Conservation (phyloP, 139 green algal genomes). For the Micractinium sp. region DNA sequence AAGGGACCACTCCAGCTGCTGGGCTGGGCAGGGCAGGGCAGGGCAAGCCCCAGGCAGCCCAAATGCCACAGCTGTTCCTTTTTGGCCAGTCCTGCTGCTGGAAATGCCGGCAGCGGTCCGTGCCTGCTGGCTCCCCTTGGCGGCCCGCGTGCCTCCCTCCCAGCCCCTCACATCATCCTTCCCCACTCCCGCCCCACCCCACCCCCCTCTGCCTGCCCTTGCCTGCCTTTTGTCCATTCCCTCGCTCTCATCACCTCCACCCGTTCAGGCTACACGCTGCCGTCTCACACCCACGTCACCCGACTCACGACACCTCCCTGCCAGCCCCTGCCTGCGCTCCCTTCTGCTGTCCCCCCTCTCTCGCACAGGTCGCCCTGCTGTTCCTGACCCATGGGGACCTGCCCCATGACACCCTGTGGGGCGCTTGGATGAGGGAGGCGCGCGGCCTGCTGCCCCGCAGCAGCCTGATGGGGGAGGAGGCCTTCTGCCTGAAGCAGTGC, state of each 20-base stretch:
- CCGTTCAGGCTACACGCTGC: background rate
- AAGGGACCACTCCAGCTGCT: background rate
- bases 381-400: slow-evolving; percentile 23
- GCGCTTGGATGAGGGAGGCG: slow-evolving; percentile 19
- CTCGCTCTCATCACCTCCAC: background rate
- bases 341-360: background rate
- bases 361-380: slow-evolving; percentile 8
- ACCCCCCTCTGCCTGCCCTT: background rate
- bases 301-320: too few relatives aligned
- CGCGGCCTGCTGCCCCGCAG: slow-evolving; percentile 16
- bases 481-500: slow-evolving; percentile 37
- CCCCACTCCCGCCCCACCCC: too few relatives aligned
- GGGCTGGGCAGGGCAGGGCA: background rate
- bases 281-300: background rate
- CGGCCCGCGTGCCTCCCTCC: too few relatives aligned
- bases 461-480: slow-evolving; percentile 6
- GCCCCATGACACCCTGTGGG: slow-evolving; percentile 20
- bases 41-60: too few relatives aligned
- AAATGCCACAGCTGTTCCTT: too few relatives aligned
- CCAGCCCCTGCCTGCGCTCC: too few relatives aligned
- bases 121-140: too few relatives aligned
- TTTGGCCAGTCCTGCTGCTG: too few relatives aligned
- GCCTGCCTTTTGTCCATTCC: background rate
- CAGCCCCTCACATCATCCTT: too few relatives aligned
- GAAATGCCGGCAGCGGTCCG: too few relatives aligned